These are phyloP conservation scores for Grigorovia jiainica DNA, from an alignment of 805 yeast genomes.

Conservation along the genomic window DNA sequence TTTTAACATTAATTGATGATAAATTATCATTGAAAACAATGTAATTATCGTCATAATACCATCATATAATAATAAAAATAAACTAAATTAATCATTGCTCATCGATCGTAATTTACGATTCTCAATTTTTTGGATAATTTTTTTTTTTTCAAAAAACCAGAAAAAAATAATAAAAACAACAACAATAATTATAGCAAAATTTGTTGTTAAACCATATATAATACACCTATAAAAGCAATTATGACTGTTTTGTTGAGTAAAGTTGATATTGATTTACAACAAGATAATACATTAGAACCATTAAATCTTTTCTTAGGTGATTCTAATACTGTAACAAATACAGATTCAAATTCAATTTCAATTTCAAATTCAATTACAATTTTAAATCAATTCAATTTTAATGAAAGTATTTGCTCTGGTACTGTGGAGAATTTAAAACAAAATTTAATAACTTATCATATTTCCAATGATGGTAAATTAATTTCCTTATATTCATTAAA, in stretches of 20 bases:
- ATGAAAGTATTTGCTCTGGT: constrained; percentile 16
- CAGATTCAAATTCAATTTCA: neutral
- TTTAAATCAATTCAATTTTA: neutral
- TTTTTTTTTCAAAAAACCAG: too few species aligned
- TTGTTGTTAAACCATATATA: neutral
- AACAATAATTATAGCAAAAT: too few species aligned
- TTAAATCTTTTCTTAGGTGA: constrained; percentile 13
- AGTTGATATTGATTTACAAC: constrained; percentile 18
- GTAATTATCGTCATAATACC: too few species aligned
- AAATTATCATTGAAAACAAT: too few species aligned
- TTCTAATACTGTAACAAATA: neutral
- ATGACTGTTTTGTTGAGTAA: constrained; percentile 14
- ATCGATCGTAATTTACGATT: too few species aligned
- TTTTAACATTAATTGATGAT: too few species aligned
- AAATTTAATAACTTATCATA: constrained; percentile 20
- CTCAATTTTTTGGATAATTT: too few species aligned
- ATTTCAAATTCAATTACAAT: neutral
- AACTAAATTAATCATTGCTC: too few species aligned
- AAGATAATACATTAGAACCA: neutral
- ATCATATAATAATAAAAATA: too few species aligned
- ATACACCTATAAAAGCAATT: neutral
- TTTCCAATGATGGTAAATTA: constrained; percentile 13
- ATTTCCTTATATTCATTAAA: constrained; percentile 20
- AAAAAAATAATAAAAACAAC: neutral
- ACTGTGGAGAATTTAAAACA: constrained; percentile 11